Conservation (phyloP, 1,284 basidiomycete genomes). For the Meira miltonrushii region DNA sequence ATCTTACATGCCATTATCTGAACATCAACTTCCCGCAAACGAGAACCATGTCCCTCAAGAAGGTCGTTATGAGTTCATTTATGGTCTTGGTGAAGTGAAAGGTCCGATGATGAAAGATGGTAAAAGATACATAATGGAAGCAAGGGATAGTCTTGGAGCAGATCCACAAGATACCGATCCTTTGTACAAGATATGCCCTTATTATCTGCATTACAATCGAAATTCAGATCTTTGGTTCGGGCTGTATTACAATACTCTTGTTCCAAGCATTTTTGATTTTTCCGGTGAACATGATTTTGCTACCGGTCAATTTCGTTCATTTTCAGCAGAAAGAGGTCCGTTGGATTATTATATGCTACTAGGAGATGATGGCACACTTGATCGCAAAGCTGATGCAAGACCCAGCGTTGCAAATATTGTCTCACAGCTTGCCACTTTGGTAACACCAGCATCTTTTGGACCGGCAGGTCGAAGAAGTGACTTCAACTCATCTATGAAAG, state of each 20-base stretch:
- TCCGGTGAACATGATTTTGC: constrained; percentile 22
- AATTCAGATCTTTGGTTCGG: constrained; percentile 17
- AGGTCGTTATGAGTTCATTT: constrained; percentile 19
- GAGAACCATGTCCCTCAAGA: constrained; percentile 14
- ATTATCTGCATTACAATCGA: constrained; percentile 21
- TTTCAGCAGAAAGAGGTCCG: constrained; percentile 21
- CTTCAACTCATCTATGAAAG: neutral
- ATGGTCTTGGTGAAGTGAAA: constrained; percentile 25
- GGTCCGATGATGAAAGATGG: constrained; percentile 22
- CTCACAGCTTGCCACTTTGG: constrained; percentile 17
- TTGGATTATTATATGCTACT: constrained; percentile 19
- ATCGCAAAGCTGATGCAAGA: neutral
- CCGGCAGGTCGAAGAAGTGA: neutral
- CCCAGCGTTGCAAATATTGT: constrained; percentile 14
- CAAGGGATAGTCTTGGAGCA: constrained; percentile 20
- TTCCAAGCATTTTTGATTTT: constrained; percentile 21
- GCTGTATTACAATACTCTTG: constrained; percentile 25
- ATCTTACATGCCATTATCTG: constrained; percentile 20
- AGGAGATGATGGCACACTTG: constrained; percentile 1
- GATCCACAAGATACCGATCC: constrained; percentile 21
- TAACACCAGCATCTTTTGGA: constrained; percentile 15
- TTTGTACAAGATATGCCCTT: constrained; percentile 17
- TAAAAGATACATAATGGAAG: constrained; percentile 23
- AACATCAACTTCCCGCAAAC: constrained; percentile 12
- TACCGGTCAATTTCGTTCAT: constrained; percentile 21